Conservation (phyloP, 2,329 filamentous ascomycete species). For the Septoria linicola region DNA sequence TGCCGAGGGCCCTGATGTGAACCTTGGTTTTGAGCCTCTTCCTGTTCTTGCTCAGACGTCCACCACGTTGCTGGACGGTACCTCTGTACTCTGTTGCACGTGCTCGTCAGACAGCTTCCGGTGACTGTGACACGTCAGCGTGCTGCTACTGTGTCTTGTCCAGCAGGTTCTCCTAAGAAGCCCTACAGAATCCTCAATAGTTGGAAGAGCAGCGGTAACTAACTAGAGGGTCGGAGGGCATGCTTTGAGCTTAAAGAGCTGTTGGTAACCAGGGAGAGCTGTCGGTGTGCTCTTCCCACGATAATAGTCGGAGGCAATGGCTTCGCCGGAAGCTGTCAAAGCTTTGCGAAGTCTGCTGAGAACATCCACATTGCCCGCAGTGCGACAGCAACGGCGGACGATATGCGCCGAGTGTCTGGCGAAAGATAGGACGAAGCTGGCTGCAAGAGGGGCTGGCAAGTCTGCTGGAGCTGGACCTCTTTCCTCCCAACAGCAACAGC, state of each 20-base stretch:
- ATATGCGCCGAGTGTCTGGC: constrained; percentile 31
- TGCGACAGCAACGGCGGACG: constrained; percentile 25
- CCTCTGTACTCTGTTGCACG: too few species aligned
- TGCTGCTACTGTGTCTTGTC: too few species aligned
- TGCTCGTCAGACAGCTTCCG: too few species aligned
- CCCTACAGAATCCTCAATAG: neutral
- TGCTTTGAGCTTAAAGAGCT: constrained; percentile 15
- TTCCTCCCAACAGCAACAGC: neutral
- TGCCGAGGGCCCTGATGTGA: constrained; percentile 4
- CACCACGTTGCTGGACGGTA: too few species aligned
- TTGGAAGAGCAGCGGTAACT: neutral
- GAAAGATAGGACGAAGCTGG: neutral
- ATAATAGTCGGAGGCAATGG: constrained; percentile 21
- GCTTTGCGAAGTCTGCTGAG: constrained; percentile 29
- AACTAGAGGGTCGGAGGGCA: neutral
- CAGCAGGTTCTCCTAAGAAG: neutral
- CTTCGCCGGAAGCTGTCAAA: constrained; percentile 26
- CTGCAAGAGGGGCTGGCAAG: too few species aligned
- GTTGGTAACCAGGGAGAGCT: constrained; percentile 9
- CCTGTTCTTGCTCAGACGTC: too few species aligned
- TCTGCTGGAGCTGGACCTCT: neutral
- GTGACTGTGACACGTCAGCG: too few species aligned
- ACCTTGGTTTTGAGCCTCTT: too few species aligned
- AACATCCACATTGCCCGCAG: constrained; percentile 12
- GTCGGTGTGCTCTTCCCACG: neutral